Evolutionary conservation across 2,329 filamentous ascomycete genomes (phyloP).

Genomic region (Parascedosporium putredinis): DNA sequence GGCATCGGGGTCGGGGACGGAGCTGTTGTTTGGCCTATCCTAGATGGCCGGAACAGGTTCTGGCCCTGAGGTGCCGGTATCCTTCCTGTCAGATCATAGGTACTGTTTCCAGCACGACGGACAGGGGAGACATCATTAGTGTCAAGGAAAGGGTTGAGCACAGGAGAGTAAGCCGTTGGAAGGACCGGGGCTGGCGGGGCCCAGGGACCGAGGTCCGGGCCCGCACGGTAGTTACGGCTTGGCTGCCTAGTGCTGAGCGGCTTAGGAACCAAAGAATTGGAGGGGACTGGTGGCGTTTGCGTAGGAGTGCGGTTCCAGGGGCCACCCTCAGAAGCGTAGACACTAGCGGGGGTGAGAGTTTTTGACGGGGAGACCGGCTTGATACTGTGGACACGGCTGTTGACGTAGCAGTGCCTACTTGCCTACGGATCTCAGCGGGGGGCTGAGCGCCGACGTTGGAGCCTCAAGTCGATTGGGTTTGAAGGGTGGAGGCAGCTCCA

Average conservation of each 20-base stretch:
- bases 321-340: background rate
- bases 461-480: too few species aligned
- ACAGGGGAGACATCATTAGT: slow-evolving; percentile 4
- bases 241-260: background rate
- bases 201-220: background rate
- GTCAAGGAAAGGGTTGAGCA: slow-evolving; percentile 7
- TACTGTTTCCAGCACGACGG: background rate
- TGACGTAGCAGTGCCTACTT: background rate
- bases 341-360: background rate
- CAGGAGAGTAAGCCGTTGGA: slow-evolving; percentile 1
- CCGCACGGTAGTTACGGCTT: background rate
- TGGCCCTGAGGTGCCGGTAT: background rate
- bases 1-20: background rate
- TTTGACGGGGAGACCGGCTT: background rate
- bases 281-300: background rate
- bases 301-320: background rate
- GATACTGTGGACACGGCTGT: background rate
- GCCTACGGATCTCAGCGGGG: slow-evolving; percentile 4
- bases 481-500: too few species aligned
- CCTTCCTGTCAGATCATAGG: background rate
- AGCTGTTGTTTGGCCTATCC: too few species aligned
- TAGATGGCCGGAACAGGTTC: too few species aligned
- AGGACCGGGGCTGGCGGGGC: background rate
- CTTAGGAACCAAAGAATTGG: slow-evolving; percentile 2
- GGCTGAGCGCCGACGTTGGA: too few species aligned